Evolutionary conservation across 2,329 filamentous ascomycete genomes (phyloP), one percentile per base, ranked within the genome.

Genomic region (Aspergillus sp.): DNA sequence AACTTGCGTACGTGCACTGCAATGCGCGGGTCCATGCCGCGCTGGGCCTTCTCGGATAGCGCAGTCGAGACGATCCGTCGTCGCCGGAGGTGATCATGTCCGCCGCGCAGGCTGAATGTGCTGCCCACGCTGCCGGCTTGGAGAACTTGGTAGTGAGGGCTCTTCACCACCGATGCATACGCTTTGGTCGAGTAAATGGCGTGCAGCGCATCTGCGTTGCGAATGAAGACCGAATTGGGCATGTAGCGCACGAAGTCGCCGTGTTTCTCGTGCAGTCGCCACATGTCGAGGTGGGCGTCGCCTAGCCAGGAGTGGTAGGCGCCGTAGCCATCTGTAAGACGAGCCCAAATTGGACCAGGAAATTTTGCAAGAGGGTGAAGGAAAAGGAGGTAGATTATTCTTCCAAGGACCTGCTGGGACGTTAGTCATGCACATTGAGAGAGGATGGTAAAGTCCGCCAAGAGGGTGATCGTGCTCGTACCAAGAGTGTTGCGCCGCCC

Each of bases 271-370:
- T 74, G 71, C 21, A 62, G 59, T 11, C 63, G 61, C 53, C 64
- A 63, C 25, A 71, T 64, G 32, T 71, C 66, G 10, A 73, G 19
- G 63, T 74, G 72, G 23, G 65, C 59, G 55, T 71, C 64, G 3
- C 72, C 71, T 42, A 56, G 64, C 61, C 61, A 67, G 48, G 64
- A 54, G 56, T 68, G 63, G 49, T 69, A 71, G 6, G 51, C 59
- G n/a, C 42, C 62, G 51, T 69, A 72, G 42, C 68, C 59, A 68
- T 87, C 82, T 17, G 86, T 86, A 66, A 89, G 74, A 68, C 85
- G 88, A 60, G 84, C 86, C 41, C 41, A 27, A 13, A 53, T 6
- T 7, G 50, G 50, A 11, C 50, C 50, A 25, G 50, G 50, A 13
- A 21, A 53, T 39, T 53, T 38, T 17, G 50, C 50, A 5, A 39